These are phyloP conservation scores for Monosporascus sp. DNA, from an alignment of 2,329 filamentous ascomycete species.

Conservation along the genomic window DNA sequence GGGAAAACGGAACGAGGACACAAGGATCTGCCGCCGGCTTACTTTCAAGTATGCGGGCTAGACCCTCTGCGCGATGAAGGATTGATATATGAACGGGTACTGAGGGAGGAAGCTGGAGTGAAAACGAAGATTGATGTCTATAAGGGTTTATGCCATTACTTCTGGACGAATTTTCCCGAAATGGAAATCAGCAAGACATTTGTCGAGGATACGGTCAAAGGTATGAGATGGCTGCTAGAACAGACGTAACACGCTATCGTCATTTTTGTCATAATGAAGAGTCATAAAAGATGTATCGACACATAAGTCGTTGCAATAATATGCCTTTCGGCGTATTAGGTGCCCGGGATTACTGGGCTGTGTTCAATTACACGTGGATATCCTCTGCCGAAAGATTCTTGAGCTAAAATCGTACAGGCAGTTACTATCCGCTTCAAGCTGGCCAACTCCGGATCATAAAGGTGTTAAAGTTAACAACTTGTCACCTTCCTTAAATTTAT, in stretches of 20 bases:
- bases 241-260: not conserved
- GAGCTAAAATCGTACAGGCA: no score
- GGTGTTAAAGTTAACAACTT: no score
- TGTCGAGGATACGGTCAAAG: slow-evolving; percentile 21
- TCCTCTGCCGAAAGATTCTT: no score
- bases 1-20: slow-evolving; percentile 16
- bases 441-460: no score
- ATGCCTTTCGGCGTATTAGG: no score
- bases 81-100: slow-evolving; percentile 44
- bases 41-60: slow-evolving; percentile 45
- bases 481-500: no score
- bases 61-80: slow-evolving; percentile 49
- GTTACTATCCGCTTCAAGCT: no score
- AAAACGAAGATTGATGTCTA: slow-evolving; percentile 36
- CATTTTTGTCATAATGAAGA: no score
- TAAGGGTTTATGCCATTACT: slow-evolving; percentile 20
- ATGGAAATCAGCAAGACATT: slow-evolving; percentile 17
- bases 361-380: no score
- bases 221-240: slow-evolving; percentile 21
- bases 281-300: no score
- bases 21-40: slow-evolving; percentile 37
- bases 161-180: slow-evolving; percentile 23
- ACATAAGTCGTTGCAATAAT: no score
- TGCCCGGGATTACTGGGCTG: no score
- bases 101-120: slow-evolving; percentile 37